phyloP scores from a whole-genome alignment of 768 basidiomycete genomes.

The Hygrophorus pudorinus region DNA sequence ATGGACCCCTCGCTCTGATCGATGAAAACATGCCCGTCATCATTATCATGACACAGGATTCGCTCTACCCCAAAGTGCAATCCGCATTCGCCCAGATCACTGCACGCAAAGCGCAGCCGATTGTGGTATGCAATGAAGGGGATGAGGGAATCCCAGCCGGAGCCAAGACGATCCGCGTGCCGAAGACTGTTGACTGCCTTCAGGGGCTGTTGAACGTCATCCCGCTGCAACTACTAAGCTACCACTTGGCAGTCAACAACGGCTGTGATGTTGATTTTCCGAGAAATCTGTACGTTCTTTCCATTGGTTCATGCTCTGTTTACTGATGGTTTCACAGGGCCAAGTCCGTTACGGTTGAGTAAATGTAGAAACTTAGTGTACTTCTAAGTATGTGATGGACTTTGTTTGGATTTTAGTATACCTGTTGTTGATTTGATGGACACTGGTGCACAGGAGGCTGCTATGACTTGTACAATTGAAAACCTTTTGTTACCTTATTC shows the following conservation, averaged over 20 bases:
- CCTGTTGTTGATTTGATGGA: no score
- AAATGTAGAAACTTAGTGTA: conserved; percentile 13
- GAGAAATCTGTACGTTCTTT: conserved; percentile 69
- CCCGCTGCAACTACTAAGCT: conserved; percentile 90
- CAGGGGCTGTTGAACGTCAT: conserved; percentile 97
- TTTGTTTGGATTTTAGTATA: no score
- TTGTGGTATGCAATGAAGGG: conserved; percentile 92
- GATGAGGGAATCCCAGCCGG: conserved; percentile 69
- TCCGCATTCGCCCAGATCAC: conserved; percentile 95
- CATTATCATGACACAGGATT: conserved; percentile 99
- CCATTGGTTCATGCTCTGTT: conserved; percentile 2
- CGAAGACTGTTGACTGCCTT: conserved; percentile 86
- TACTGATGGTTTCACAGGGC: conserved; percentile 34
- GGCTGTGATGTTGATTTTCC: conserved; percentile 99
- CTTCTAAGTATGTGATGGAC: no score
- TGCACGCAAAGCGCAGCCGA: conserved; percentile 90
- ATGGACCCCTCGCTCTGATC: conserved; percentile 93
- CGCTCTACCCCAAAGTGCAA: conserved; percentile 96
- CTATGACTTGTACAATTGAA: no score
- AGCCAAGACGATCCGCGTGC: conserved; percentile 87
- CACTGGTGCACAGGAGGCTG: no score
- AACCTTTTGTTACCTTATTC: no score
- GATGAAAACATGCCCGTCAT: conserved; percentile 99
- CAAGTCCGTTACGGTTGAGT: conserved; percentile 71
- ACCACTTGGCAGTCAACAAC: conserved; percentile 91